Evolutionary conservation across 371 early-diverging fungal genomes (phyloP).

Genomic region (Rhizopus sp.): DNA sequence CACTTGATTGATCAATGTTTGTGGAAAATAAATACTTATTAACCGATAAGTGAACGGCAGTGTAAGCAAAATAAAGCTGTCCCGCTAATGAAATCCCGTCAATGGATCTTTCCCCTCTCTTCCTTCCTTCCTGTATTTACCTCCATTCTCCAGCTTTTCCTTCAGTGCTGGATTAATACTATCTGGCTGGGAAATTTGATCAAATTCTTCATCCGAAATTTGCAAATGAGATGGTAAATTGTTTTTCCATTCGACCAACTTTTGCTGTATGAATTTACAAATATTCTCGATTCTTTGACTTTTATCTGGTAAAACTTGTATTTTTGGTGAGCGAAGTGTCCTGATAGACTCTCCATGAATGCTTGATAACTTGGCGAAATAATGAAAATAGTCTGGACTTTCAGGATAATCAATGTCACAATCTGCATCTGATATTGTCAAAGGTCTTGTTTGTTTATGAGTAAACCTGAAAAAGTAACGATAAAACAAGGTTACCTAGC

Average conservation of each 20-base stretch:
- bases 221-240: constrained; percentile 23
- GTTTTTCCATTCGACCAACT: constrained; percentile 31
- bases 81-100: constrained; percentile 25
- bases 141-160: constrained; percentile 34
- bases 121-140: constrained; percentile 14
- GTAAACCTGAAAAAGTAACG: background rate
- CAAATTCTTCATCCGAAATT: constrained; percentile 22
- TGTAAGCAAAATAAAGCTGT: constrained; percentile 24
- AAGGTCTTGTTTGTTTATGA: constrained; percentile 24
- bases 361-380: constrained; percentile 29
- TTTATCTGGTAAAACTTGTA: constrained; percentile 27
- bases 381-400: constrained; percentile 19
- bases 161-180: constrained; percentile 14
- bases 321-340: constrained; percentile 36
- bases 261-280: constrained; percentile 22
- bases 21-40: constrained; percentile 30
- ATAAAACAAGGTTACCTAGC: constrained; percentile 33
- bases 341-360: constrained; percentile 41
- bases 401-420: constrained; percentile 42
- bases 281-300: constrained; percentile 24
- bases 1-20: constrained; percentile 8
- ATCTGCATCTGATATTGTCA: constrained; percentile 45
- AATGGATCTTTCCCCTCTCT: background rate
- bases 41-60: constrained; percentile 25
- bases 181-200: constrained; percentile 16